Evolutionary conservation across 2,329 filamentous ascomycete species (phyloP).

Genomic region (Trichoderma hamatum): DNA sequence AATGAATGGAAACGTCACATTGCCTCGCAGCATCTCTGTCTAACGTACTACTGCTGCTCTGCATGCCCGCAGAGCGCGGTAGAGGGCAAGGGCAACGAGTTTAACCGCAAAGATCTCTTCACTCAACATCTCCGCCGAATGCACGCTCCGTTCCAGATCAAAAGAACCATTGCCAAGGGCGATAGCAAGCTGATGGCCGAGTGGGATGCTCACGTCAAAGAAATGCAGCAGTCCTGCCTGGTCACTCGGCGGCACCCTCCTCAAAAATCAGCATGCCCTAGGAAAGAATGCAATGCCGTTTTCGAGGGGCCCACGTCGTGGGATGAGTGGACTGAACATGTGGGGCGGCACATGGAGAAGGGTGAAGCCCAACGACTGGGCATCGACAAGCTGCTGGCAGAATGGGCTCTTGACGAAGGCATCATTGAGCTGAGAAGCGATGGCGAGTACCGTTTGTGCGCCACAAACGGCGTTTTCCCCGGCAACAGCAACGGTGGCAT

Average conservation of each 20-base stretch:
- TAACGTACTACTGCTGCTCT: slow-evolving; percentile 67
- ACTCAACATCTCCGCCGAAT: slow-evolving; percentile 92
- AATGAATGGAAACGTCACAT: slow-evolving; percentile 99
- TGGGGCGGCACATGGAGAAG: slow-evolving; percentile 85
- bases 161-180: slow-evolving; percentile 58
- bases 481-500: slow-evolving; percentile 27
- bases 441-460: slow-evolving; percentile 58
- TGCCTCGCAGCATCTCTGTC: slow-evolving; percentile 80
- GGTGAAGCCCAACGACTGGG: slow-evolving; percentile 61
- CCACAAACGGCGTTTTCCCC: slow-evolving; percentile 34
- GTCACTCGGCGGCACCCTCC: slow-evolving; percentile 70
- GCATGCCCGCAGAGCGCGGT: slow-evolving; percentile 57
- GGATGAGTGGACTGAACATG: slow-evolving; percentile 92
- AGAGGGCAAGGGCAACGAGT: slow-evolving; percentile 67
- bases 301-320: slow-evolving; percentile 77
- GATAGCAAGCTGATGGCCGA: slow-evolving; percentile 63
- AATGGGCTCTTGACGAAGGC: slow-evolving; percentile 65
- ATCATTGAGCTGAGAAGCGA: slow-evolving; percentile 63
- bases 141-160: slow-evolving; percentile 74
- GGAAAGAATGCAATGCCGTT: slow-evolving; percentile 67
- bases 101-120: slow-evolving; percentile 95
- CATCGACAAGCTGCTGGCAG: slow-evolving; percentile 59
- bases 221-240: slow-evolving; percentile 75
- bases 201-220: slow-evolving; percentile 67
- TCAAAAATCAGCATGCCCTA: slow-evolving; percentile 69